Evolutionary conservation across 371 early-diverging fungal genomes (phyloP), one percentile per base, ranked within the genome.

Genomic region (Mortierella sp.): DNA sequence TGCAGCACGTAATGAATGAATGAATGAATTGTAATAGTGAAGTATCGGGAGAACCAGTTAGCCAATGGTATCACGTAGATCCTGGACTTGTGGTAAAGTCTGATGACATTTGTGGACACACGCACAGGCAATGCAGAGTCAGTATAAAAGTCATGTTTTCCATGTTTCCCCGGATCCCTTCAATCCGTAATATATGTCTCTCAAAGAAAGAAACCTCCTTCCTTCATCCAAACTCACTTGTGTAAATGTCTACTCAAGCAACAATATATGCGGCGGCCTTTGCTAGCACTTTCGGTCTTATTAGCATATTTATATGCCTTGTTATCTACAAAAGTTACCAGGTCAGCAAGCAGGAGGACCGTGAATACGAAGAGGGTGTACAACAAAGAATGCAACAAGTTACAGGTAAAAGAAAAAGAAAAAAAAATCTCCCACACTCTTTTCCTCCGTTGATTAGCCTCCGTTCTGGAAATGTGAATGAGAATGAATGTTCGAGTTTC

Each of bases 231-330:
- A 16, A 38, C 6, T 9, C 38, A n/a, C 21, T 10, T 21, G 10
- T 10, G 15, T 4, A 7, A 70, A 60, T 69, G 70, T 21, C 62
- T 1, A 10, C 3, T 10, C 65, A 75, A 13, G 45, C 22, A 21
- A 21, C 24, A n/a, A 70, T 75, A 45, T 75, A 75, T 32, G 38
- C 65, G 0, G 22, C 40, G 3, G 50, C 76, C n/a, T 70, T 75
- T 43, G 8, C 58, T 4, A 70, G 67, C 33, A 61, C 70, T 43
- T 15, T 45, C 0, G 52, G 11, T 28, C 24, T 70, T 9, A 48
- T 76, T n/a, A 67, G 58, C 2, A 7, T 52, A 4, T 70, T 76
- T 63, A 67, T 47, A 4, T 19, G 40, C 16, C 22, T 70, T 45
- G 19, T 59, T 8, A 16, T 67, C 24, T 47, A 21, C 21, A 36